Evolutionary conservation across 495 filamentous ascomycete species (phyloP), one percentile per base, ranked within the genome.

Genomic region (Penicillium cosmopolitanum): DNA sequence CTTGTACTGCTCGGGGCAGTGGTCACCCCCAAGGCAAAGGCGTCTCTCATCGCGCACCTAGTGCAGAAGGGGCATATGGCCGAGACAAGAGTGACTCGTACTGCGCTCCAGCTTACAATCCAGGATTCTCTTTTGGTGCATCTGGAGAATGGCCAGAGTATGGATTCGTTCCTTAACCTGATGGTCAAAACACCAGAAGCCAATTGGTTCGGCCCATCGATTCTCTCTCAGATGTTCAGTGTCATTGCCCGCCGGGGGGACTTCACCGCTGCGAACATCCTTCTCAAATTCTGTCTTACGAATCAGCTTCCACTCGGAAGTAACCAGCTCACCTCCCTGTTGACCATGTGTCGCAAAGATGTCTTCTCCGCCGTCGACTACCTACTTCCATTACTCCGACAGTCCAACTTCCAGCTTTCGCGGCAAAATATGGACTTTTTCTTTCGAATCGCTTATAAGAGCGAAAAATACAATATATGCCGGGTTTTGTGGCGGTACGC

Each of bases 401-500:
- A 51, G 12, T 53, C 62, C 6, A 40, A 25, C 1, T 64, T 59
- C 46, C 56, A 44, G 13, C 34, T 73, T 16, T 35, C 58, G 5
- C 19, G 43, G 4, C 31, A 53, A 1, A 54, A 60, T 1, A 73
- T 64, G 53, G 72, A 75, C 38, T 63, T 48, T 33, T 61, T 84
- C 25, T 82, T 84, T 31, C 51, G 75, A 16, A 66, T 66, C 23
- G 78, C 80, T 5, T 81, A 69, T 66, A 70, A 66, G 15, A 59
- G 56, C 46, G 66, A 60, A 13, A 54, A 66, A 46, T 73, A 73
- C 58, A 84, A 83, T 53, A 65, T 75, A 12, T 77, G 75, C 52
- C 73, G 77, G 2, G 77, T 82, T 4, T 44, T 83, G 12, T 84
- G 81, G 81, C 65, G 68, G 44, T 78, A 78, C 64, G 77, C 81